These are phyloP conservation scores for Nemania sp. DNA, from an alignment of 2,329 filamentous ascomycete genomes.

Conservation along the genomic window DNA sequence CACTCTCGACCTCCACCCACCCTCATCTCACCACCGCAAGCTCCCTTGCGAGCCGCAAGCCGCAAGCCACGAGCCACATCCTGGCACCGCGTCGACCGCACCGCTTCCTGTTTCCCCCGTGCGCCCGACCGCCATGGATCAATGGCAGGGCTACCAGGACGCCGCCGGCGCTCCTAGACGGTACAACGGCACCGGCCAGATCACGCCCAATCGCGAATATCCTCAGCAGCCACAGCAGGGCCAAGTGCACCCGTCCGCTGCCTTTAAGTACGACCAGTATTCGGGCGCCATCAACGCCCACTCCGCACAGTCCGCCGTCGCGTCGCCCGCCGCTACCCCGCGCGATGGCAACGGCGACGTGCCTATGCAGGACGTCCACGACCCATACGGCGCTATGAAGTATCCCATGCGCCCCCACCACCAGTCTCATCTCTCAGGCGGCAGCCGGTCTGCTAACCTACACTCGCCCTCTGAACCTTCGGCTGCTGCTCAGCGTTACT, in stretches of 20 bases:
- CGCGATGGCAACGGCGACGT: constrained; percentile 76
- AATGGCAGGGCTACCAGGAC: constrained; percentile 72
- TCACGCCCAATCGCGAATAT: constrained; percentile 40
- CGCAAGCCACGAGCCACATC: constrained; percentile 17
- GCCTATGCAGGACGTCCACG: constrained; percentile 82
- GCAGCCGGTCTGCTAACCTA: constrained; percentile 59
- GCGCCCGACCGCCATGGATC: constrained; percentile 52
- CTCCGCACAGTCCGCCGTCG: constrained; percentile 41
- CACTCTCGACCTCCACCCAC: constrained; percentile 23
- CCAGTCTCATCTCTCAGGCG: constrained; percentile 68
- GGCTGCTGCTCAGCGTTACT: constrained; percentile 86
- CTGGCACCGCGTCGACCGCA: constrained; percentile 13
- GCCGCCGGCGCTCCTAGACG: constrained; percentile 64
- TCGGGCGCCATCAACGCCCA: constrained; percentile 51
- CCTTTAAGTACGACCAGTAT: constrained; percentile 71
- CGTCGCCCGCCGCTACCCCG: constrained; percentile 50
- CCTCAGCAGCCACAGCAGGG: constrained; percentile 32
- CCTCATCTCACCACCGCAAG: constrained; percentile 19
- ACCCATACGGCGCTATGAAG: constrained; percentile 83
- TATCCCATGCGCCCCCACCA: constrained; percentile 81
- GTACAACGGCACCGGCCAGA: constrained; percentile 49
- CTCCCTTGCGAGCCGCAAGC: constrained; percentile 19
- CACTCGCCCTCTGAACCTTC: constrained; percentile 78
- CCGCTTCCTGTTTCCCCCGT: constrained; percentile 6
- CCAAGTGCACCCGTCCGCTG: constrained; percentile 53